Evolutionary conservation across 352 stramenopile species (phyloP), one percentile per base, ranked within the genome.

Genomic region (Globisporangium spiculum): DNA sequence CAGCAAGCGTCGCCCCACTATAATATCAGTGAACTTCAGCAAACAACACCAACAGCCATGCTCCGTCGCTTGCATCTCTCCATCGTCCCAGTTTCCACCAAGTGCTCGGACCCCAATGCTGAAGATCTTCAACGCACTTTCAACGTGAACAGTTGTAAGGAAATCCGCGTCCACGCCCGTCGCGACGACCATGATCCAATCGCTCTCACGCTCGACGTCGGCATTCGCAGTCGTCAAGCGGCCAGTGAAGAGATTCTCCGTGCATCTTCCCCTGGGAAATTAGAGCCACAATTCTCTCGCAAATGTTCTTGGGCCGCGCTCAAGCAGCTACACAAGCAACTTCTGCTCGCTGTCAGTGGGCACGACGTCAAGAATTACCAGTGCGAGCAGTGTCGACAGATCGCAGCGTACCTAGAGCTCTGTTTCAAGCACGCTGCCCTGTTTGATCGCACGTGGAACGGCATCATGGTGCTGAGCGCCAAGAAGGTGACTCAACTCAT

Each of bases 391-490:
- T 64, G 58, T 16, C 8, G 20, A 12, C 18, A 64, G 24, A 20
- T 64, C 6, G 36, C 12, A 30, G 58, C 54, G 38, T 56, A 26
- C 38, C 22, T 64, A 3, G 59, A 64, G 38, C 59, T 55, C 32
- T 64, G 59, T 38, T 64, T 64, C 7, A 26, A 64, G 59, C 38
- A 41, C n/a, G 38, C 59, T 9, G 38, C 59, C 0, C 5, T 64
- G 34, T 64, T 64, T 22, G 41, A 30, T 1, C 59, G 59, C 59
- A 24, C 59, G 16, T 64, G 59, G 59, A 41, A 44, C 38, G 59
- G 59, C 38, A 38, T 34, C 4, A 64, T 64, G 38, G 22, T 55
- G 24, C 9, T 65, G 36, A 65, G 24, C 12, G 12, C 14, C 12
- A 26, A 9, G 41, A 56, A 44, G 20, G 59, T 41, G 59, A 26